Evolutionary conservation across 202 grass and related monocot genomes (phyloP), one percentile per base, ranked within the genome.

Genomic region (Miscanthus sacchariflorus): DNA sequence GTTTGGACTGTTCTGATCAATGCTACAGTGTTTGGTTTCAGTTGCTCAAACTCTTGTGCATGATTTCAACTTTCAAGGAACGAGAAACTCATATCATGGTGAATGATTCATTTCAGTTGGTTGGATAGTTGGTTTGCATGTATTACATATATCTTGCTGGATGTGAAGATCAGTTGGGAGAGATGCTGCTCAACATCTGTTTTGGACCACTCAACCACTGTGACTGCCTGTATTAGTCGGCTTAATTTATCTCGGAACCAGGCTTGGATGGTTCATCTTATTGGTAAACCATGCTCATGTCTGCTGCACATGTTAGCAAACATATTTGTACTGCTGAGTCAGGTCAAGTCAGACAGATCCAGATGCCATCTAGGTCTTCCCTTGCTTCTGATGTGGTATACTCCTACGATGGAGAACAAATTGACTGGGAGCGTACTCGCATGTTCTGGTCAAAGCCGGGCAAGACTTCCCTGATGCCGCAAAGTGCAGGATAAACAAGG

Each of bases 381-480:
- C 46, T 49, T 52, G 64, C 5, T 81, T 54, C 71, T 82, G 64
- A 85, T 85, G 78, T 44, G 68, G 50, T 87, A 50, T 84, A 24
- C 30, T 33, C 30, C 30, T 33, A 35, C n/a, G 14, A 36, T 30
- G 28, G 17, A 33, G 49, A 35, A 63, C 18, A 28, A 14, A 33
- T 35, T 21, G 27, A 67, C 54, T 2, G 52, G 61, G 49, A 21
- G 4, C 67, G 68, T 30, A 12, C 44, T 33, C 8, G 23, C 71
- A 82, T 83, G 83, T 61, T 89, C 56, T 23, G 73, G 73, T 82
- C 86, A 92, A 92, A 83, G 73, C 21, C 56, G 24, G 67, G 72
- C 86, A 89, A 82, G 56, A 85, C 86, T 91, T 88, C 66, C 67
- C 67, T 68, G 82, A 78, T 91, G 82, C 82, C 24, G 42, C 72